phyloP scores from a whole-genome alignment of 208 protist genomes.

The Trypanosoma melophagium region DNA sequence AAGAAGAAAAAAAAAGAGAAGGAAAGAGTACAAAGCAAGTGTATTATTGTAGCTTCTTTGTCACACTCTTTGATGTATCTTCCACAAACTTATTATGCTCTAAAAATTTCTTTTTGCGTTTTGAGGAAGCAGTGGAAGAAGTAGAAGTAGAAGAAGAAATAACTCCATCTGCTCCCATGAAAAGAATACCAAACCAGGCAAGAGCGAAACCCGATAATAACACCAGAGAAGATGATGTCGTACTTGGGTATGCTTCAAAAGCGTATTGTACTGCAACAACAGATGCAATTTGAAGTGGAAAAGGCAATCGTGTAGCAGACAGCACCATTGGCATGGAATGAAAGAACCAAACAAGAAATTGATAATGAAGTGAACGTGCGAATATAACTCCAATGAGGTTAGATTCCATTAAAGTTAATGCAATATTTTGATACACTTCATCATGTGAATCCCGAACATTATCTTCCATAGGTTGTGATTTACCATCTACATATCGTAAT shows the following conservation, averaged over 20 bases:
- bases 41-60: too few species aligned
- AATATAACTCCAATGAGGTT: conserved; percentile 92
- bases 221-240: conserved; percentile 39
- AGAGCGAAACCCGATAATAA: conserved; percentile 47
- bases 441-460: conserved; percentile 11
- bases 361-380: conserved; percentile 90
- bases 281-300: conserved; percentile 31
- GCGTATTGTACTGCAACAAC: conserved; percentile 49
- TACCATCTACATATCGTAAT: conserved; percentile 15
- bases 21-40: too few species aligned
- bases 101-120: conserved; percentile 31
- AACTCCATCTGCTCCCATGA: conserved; percentile 33
- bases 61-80: too few species aligned
- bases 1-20: too few species aligned
- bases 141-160: not conserved
- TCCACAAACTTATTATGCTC: too few species aligned
- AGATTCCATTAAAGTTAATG: conserved; percentile 78
- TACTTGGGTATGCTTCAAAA: conserved; percentile 70
- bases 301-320: conserved; percentile 40
- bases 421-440: conserved; percentile 36
- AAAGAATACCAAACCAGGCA: conserved; percentile 40
- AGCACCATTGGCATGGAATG: conserved; percentile 79
- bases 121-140: conserved; percentile 36
- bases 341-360: conserved; percentile 94
- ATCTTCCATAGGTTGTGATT: conserved; percentile 4